Evolutionary conservation across 208 protist genomes (phyloP).

Genomic region (Crithidia acanthocephali): DNA sequence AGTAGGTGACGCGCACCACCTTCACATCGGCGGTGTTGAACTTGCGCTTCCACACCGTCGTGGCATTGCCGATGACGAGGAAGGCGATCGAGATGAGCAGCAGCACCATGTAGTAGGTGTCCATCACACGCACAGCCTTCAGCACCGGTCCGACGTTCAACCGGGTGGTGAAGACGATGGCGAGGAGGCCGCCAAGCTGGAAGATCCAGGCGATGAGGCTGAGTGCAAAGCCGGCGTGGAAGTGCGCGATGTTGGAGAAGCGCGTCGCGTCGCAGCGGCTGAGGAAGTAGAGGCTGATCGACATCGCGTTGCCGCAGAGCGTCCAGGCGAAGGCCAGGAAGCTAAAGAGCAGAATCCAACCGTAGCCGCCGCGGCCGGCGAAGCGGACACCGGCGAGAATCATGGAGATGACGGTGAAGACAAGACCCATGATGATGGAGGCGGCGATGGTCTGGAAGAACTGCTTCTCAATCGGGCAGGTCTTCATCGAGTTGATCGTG

Average conservation of each 20-base stretch:
- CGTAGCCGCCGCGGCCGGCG: conserved; percentile 42
- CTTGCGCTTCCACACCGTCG: conserved; percentile 57
- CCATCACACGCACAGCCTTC: conserved; percentile 50
- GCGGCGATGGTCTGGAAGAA: conserved; percentile 63
- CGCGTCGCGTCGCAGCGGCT: conserved; percentile 43
- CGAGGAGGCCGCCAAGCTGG: conserved; percentile 44
- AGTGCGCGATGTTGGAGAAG: conserved; percentile 33
- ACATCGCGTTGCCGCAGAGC: conserved; percentile 58
- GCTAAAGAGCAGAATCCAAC: conserved; percentile 50
- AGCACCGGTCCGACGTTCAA: conserved; percentile 61
- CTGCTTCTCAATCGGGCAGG: conserved; percentile 64
- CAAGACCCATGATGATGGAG: conserved; percentile 43
- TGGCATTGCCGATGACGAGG: conserved; percentile 44
- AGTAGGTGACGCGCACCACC: conserved; percentile 66
- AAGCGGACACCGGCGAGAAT: conserved; percentile 40
- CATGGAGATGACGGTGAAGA: conserved; percentile 47
- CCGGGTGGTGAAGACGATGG: conserved; percentile 45
- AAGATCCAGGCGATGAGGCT: conserved; percentile 59
- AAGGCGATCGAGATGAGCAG: conserved; percentile 43
- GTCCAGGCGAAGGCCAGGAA: conserved; percentile 62
- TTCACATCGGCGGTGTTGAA: conserved; percentile 44
- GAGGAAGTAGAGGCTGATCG: conserved; percentile 51
- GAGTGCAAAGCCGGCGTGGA: conserved; percentile 67
- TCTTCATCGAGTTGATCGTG: conserved; percentile 21
- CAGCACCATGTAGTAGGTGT: conserved; percentile 54